These are phyloP conservation scores for Melastoma malabathricum DNA, from an alignment of 345 rosid species.

Conservation along the genomic window DNA sequence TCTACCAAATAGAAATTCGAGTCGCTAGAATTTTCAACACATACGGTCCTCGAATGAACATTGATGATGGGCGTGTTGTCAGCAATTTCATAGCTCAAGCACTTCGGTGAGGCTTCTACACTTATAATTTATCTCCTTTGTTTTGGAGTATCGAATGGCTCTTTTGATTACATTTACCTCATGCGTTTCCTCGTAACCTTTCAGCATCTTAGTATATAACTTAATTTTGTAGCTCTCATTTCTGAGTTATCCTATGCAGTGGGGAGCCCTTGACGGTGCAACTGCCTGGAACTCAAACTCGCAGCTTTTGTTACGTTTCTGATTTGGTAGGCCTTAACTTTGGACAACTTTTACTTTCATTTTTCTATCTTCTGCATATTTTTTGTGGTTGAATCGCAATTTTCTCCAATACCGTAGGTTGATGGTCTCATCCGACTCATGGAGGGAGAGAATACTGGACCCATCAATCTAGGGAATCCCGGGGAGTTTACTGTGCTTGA, in stretches of 20 bases:
- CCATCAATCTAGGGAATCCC: slow-evolving; percentile 96
- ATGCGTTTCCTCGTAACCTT: no score
- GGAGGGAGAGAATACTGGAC: slow-evolving; percentile 94
- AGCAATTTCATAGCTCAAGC: slow-evolving; percentile 99
- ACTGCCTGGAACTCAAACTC: slow-evolving; percentile 91
- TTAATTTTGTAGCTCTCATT: neutral
- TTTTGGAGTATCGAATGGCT: neutral
- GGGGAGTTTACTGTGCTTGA: slow-evolving; percentile 90
- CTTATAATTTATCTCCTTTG: neutral
- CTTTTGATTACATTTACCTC: no score
- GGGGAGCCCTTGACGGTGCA: slow-evolving; percentile 91
- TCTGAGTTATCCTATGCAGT: slow-evolving; percentile 20
- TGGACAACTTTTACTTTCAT: neutral
- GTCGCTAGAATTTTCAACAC: slow-evolving; percentile 98
- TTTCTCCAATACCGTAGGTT: slow-evolving; percentile 25
- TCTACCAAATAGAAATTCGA: slow-evolving; percentile 53
- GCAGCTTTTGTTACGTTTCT: slow-evolving; percentile 93
- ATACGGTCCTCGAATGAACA: slow-evolving; percentile 96
- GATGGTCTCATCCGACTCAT: slow-evolving; percentile 93
- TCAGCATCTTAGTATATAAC: neutral
- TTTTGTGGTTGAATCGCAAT: neutral
- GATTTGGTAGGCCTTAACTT: slow-evolving; percentile 50
- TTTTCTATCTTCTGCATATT: neutral
- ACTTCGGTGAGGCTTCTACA: slow-evolving; percentile 38
- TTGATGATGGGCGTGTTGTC: slow-evolving; percentile 98